phyloP scores from a whole-genome alignment of 305 asterid species.

The Petunia hybrid region DNA sequence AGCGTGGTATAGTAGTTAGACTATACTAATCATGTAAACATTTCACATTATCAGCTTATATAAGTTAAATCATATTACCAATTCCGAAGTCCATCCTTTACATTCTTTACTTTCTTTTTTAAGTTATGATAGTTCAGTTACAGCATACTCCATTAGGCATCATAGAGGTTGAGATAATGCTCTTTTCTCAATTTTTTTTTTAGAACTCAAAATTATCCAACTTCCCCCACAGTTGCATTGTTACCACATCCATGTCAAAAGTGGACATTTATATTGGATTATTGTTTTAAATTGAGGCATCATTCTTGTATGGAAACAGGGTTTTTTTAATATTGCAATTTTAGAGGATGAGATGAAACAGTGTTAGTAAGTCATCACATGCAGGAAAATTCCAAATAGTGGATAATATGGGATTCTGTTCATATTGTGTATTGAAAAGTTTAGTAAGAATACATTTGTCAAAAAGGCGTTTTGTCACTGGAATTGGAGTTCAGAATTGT shows the following conservation, averaged over 20 bases:
- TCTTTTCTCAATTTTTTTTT: no score
- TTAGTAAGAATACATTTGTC: slow-evolving; percentile 6
- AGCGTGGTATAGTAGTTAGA: no score
- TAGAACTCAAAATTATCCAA: no score
- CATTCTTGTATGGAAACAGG: background rate
- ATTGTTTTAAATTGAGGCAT: background rate
- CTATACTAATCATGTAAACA: no score
- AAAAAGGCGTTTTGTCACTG: background rate
- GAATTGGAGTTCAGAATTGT: slow-evolving; percentile 27
- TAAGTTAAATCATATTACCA: background rate
- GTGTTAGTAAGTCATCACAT: background rate
- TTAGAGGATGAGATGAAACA: background rate
- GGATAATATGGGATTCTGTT: slow-evolving; percentile 23
- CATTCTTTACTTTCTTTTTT: background rate
- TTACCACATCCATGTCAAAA: background rate
- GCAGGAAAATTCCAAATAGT: slow-evolving; percentile 21
- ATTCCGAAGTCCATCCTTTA: background rate
- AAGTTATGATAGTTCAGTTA: background rate
- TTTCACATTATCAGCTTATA: no score
- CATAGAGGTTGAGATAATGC: no score
- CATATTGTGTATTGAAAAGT: slow-evolving; percentile 22
- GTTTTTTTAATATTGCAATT: background rate
- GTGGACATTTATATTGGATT: background rate
- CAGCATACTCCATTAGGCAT: no score
- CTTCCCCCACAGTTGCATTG: background rate